Evolutionary conservation across 2,329 filamentous ascomycete species (phyloP), one percentile per base, ranked within the genome.

Genomic region (Aspergillus pseudoterreus): DNA sequence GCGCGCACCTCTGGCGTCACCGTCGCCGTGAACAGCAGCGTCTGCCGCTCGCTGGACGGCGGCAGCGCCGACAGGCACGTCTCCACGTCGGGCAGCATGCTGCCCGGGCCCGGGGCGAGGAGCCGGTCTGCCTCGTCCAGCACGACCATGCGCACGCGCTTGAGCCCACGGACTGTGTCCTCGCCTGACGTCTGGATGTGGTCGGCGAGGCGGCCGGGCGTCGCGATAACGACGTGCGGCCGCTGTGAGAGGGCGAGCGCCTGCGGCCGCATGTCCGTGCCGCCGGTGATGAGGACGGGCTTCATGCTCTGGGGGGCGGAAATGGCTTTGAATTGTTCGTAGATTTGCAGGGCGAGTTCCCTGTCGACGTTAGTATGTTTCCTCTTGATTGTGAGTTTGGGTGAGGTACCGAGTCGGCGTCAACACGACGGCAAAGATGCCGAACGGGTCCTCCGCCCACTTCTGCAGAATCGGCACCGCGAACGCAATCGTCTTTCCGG

Each of bases 401-500:
- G 15, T 24, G 42, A 35, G 39, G 60, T 76, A 84, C 82, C 87
- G 82, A 6, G 90, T 96, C 17, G 91, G 92, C 8, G 94, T 99
- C 64, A 99, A 75, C 12, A 99, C 83, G 5, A 99, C 76, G 2
- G 84, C 92, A 70, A 90, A 99, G 62, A 97, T 92, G 41, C 90
- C 94, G 53, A 87, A 86, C 1, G 94, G 94, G 74, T 99, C 92
- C 65, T 91, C 82, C 2, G 92, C 85, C 91, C 92, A 97, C 71
- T 87, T 87, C 69, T 97, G 92, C 57, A 99, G 76, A 54, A 99
- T 95, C 0, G 94, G 94, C 9, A 92, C 90, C 1, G 92, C 89
- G 71, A 99, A 99, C 1, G 94, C 92, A 41, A 97, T 86, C 3
- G 94, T 99, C 76, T 99, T 99, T 73, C 94, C 94, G 11, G 92